Conservation (phyloP, 1,139 yeast genomes). For the Candida buenavistaensis region DNA sequence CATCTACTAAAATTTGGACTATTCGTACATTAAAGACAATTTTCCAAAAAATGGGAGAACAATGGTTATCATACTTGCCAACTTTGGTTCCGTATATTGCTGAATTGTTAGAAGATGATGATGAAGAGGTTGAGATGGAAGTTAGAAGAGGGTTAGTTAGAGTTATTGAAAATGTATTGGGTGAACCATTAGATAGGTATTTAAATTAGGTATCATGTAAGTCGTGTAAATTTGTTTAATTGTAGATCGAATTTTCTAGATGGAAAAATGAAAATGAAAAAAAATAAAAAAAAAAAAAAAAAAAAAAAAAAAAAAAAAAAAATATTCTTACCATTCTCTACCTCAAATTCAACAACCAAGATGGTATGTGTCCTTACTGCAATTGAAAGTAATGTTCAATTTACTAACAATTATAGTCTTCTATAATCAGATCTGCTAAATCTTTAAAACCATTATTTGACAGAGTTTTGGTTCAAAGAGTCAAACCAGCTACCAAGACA, state of each 20-base stretch:
- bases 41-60: slow-evolving; percentile 91
- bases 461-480: slow-evolving; percentile 92
- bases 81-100: slow-evolving; percentile 95
- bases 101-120: slow-evolving; percentile 92
- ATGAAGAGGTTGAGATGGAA: slow-evolving; percentile 87
- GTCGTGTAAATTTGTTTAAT: slow-evolving; percentile 11
- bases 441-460: slow-evolving; percentile 89
- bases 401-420: slow-evolving; percentile 30
- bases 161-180: slow-evolving; percentile 87
- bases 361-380: slow-evolving; percentile 13
- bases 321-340: slow-evolving; percentile 1
- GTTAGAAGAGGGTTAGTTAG: slow-evolving; percentile 91
- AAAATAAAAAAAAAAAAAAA: neutral
- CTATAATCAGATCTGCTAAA: slow-evolving; percentile 75
- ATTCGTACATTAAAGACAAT: slow-evolving; percentile 74
- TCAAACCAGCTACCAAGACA: slow-evolving; percentile 89
- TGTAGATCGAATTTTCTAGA: slow-evolving; percentile 8
- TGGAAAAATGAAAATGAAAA: neutral
- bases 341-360: slow-evolving; percentile 1
- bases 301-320: slow-evolving; percentile 2
- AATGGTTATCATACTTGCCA: slow-evolving; percentile 88
- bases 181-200: slow-evolving; percentile 92
- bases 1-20: slow-evolving; percentile 73
- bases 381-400: too few species aligned
- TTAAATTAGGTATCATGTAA: slow-evolving; percentile 47